Base-by-base conservation (phyloP, 257 asterid genomes). In the Fraxinus excelsior region DNA sequence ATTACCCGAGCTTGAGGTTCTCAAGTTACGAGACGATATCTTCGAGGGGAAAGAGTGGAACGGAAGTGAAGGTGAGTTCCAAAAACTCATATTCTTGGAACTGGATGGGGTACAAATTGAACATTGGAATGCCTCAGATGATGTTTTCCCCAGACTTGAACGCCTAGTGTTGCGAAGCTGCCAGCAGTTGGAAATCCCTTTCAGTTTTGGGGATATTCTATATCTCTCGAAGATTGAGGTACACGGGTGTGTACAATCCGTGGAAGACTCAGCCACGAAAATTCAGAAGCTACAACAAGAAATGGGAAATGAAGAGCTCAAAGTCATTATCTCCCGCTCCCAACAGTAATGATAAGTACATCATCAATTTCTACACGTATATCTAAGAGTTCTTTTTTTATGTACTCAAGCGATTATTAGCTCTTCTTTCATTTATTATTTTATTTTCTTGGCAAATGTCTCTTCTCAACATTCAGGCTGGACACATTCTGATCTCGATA, bases 151-250 rank as follows among this genome's bases (percentile, higher is more conserved):
- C 21, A 70, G 4, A 49, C 85, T 82, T 71, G 53, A 16, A 29
- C 78, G 10, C 16, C 31, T 82, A 46, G 68, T 71, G 28, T 69
- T 82, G 72, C n/a, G 12, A 40, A 37, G 5, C 3, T 78, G 85
- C 68, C 1, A 1, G 2, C 12, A 38, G 2, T 46, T 46, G 14
- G 56, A 11, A 3, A 46, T 38, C 44, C 18, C 2, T 35, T 0
- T 31, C 6, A 74, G 49, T 40, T 51, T 82, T 1, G 80, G 82
- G 21, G 69, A 74, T 40, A 29, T 67, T 19, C 23, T 0, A 9
- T 14, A 0, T 73, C 79, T 81, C 40, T 69, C 40, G 80, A 70
- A 74, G 66, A 78, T 82, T 13, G 77, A 82, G 82, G 77, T 82
- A 68, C 23, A 42, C 5, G 14, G 71, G 51, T 31, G 46, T 19